Evolutionary conservation across 78 protist genomes (phyloP).

Genomic region (Monocercomonoides exilis): DNA sequence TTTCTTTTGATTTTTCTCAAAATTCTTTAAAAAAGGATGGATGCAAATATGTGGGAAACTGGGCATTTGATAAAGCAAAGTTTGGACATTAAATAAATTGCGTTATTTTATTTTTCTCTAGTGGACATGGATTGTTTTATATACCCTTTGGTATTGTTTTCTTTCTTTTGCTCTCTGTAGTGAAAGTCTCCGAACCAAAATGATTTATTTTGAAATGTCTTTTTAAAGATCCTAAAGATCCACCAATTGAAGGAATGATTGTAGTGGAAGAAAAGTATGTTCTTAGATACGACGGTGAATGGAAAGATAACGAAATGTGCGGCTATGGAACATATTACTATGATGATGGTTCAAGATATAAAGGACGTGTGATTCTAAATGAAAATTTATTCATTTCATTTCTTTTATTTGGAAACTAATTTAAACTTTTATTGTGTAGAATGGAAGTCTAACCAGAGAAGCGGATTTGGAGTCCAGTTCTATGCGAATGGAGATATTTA

Average conservation of each 20-base stretch:
- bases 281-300: background rate
- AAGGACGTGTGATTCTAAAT: background rate
- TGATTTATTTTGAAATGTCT: too few species aligned
- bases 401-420: too few species aligned
- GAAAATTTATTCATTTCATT: too few species aligned
- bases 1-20: background rate
- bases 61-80: background rate
- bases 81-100: background rate
- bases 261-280: background rate
- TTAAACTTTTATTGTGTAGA: background rate
- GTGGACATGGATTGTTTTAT: constrained; percentile 1
- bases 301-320: background rate
- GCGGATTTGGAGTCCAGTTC: background rate
- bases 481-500: background rate
- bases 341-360: background rate
- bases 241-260: background rate
- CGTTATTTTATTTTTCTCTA: background rate
- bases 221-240: background rate
- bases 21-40: background rate
- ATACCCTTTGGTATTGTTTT: background rate
- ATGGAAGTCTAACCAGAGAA: background rate
- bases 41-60: background rate
- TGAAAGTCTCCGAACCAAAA: too few species aligned
- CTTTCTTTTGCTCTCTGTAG: background rate
- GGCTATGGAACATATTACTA: background rate